These are phyloP conservation scores for Panicum miliaceum DNA, from an alignment of 176 grass and related monocot species.

Conservation along the genomic window DNA sequence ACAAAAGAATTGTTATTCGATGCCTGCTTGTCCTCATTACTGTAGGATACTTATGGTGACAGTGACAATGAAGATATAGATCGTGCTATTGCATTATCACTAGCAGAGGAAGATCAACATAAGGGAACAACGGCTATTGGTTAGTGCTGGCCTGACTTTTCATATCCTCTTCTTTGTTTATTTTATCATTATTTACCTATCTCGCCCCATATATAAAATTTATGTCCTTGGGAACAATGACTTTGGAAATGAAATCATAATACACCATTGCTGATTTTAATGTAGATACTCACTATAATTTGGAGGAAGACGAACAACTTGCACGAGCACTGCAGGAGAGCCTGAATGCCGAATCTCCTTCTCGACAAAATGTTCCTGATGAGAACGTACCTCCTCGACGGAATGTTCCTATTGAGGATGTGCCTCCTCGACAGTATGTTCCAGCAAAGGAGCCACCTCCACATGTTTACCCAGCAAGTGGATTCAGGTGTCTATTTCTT, in stretches of 20 bases:
- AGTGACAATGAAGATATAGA: slow-evolving; percentile 81
- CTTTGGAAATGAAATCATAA: slow-evolving; percentile 31
- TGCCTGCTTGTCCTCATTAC: slow-evolving; percentile 10
- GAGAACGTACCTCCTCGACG: slow-evolving; percentile 45
- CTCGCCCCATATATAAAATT: slow-evolving; percentile 17
- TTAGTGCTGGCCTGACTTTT: slow-evolving; percentile 48
- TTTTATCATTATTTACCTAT: slow-evolving; percentile 23
- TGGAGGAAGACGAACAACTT: slow-evolving; percentile 96
- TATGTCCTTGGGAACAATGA: slow-evolving; percentile 1
- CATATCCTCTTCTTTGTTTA: slow-evolving; percentile 16
- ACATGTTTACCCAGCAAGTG: slow-evolving; percentile 45
- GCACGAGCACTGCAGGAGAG: slow-evolving; percentile 89
- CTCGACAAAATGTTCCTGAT: slow-evolving; percentile 48
- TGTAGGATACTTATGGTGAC: slow-evolving; percentile 52
- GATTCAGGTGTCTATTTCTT: slow-evolving; percentile 60
- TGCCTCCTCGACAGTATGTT: slow-evolving; percentile 50
- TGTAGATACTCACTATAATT: slow-evolving; percentile 56
- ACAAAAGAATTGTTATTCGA: slow-evolving; percentile 15
- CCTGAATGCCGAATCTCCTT: slow-evolving; percentile 73
- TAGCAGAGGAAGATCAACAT: slow-evolving; percentile 68
- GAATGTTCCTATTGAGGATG: slow-evolving; percentile 43
- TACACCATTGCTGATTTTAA: slow-evolving; percentile 17
- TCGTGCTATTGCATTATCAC: slow-evolving; percentile 88
- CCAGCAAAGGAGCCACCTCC: slow-evolving; percentile 27
- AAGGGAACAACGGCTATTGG: slow-evolving; percentile 74